A percentile compares a stretch with the other conserved stretches of the same genome.
These are phyloP conservation scores for Xanthoceras sorbifolium DNA, from an alignment of 345 rosid genomes.

Conservation along the genomic window DNA sequence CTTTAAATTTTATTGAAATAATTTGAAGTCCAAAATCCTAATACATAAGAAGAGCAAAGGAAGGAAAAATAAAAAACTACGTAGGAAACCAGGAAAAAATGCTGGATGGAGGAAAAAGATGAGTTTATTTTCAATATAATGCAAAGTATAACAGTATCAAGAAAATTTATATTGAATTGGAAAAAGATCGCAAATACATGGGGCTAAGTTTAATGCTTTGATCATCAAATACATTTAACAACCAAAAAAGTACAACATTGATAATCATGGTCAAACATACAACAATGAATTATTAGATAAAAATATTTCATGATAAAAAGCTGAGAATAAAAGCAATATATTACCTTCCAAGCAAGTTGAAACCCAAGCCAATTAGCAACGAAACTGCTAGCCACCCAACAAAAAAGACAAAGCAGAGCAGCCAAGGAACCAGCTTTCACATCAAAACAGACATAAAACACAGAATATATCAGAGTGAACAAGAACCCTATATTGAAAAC, in stretches of 20 bases:
- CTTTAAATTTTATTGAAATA: not conserved
- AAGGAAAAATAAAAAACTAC: not conserved
- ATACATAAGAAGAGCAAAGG: not conserved
- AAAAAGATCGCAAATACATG: not conserved
- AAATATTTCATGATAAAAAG: not conserved
- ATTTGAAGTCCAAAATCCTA: not conserved
- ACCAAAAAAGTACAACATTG: not conserved
- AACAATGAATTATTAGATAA: not conserved
- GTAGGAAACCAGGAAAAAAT: not conserved
- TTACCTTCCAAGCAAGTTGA: constrained; percentile 63
- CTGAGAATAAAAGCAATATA: not conserved
- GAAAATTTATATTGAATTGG: not conserved
- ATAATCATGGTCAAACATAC: not conserved
- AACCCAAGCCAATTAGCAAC: constrained; percentile 48
- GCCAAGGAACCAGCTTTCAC: constrained; percentile 63
- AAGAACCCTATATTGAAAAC: constrained; percentile 56
- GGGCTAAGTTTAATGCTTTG: not conserved
- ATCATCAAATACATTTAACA: not conserved
- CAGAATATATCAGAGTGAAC: constrained; percentile 42
- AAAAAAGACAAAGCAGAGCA: constrained; percentile 48
- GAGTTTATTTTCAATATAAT: not conserved
- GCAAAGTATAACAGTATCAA: not conserved
- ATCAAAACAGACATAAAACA: constrained; percentile 52
- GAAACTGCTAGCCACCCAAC: constrained; percentile 48
- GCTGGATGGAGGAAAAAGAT: not conserved